Evolutionary conservation across 2,329 filamentous ascomycete species (phyloP), one percentile per base, ranked within the genome.

Genomic region (Pseudopithomyces chartarum): DNA sequence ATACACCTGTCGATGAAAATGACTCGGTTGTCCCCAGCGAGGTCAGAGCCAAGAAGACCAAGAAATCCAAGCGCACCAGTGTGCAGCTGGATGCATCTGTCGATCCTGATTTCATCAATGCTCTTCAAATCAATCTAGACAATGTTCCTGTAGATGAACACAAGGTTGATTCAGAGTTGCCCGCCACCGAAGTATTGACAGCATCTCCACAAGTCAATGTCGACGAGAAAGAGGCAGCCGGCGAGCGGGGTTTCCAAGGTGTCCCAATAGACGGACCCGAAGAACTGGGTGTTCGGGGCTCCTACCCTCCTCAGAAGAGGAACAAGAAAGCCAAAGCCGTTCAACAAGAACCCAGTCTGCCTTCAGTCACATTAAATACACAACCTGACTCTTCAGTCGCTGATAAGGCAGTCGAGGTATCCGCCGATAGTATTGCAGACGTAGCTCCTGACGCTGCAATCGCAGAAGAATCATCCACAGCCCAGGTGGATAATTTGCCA

Each of bases 301-400:
- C 29, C 10, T 56, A 49, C 36, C 39, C 60, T 10, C 32, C 59
- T 1, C 64, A 62, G 33, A 62, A 56, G 53, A 68, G 68, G 43
- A 45, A 53, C 6, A 82, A 81, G 60, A 81, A 82, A 57, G 63
- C 62, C 23, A 59, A 58, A 36, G 67, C 63, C 54, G 66, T 22
- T 48, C 46, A 38, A 34, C 20, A 15, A 26, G 12, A 26, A 29
- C 52, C 22, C 39, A 55, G 32, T 19, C 53, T 46, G 42, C 52
- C 26, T 45, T 55, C 15, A 42, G 47, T n/a, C 40, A 45, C 33
- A 32, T 12, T 26, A 1, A 42, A 49, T 34, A 19, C 51, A 19
- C 49, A 61, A 29, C 20, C 53, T 39, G n/a, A 8, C 17, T 39
- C 42, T 1, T 46, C 42, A 22, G 2, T 46, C 11, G 34, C 15